A percentile compares a stretch with the other conserved stretches of the same genome.
These are phyloP conservation scores for Trametes cubensis DNA, from an alignment of 768 basidiomycete species.

Conservation along the genomic window DNA sequence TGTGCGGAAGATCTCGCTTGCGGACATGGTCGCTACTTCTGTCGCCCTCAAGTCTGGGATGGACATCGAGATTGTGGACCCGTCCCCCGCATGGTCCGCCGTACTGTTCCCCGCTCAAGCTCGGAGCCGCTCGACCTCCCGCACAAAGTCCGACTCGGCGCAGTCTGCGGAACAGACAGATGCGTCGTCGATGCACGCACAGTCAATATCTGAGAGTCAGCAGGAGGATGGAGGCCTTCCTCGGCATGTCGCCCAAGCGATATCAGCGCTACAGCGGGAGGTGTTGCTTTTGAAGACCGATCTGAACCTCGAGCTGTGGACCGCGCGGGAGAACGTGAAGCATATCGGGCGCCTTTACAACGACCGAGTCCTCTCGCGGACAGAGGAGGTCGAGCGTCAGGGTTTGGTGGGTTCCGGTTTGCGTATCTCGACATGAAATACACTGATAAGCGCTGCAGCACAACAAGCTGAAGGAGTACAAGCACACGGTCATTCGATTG, in stretches of 20 bases:
- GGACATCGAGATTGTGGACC: slow-evolving; percentile 59
- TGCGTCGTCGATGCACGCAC: slow-evolving; percentile 7
- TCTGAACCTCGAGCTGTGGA: slow-evolving; percentile 84
- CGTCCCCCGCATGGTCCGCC: slow-evolving; percentile 55
- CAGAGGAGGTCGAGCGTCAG: slow-evolving; percentile 81
- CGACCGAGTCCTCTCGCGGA: slow-evolving; percentile 69
- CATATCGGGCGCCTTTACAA: slow-evolving; percentile 82
- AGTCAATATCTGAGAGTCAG: background rate
- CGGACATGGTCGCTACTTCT: slow-evolving; percentile 74
- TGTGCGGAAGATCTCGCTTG: slow-evolving; percentile 52
- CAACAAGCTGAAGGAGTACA: slow-evolving; percentile 81
- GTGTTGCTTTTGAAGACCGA: slow-evolving; percentile 75
- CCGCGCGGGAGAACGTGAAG: slow-evolving; percentile 76
- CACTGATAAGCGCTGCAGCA: slow-evolving; percentile 48
- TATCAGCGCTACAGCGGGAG: slow-evolving; percentile 75
- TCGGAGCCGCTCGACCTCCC: slow-evolving; percentile 30
- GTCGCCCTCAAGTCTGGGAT: slow-evolving; percentile 72
- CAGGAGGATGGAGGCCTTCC: slow-evolving; percentile 5
- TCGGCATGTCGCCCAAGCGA: slow-evolving; percentile 58
- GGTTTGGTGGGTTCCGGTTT: slow-evolving; percentile 57
- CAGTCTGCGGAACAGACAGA: slow-evolving; percentile 5
- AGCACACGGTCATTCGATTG: slow-evolving; percentile 63
- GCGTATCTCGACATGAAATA: background rate
- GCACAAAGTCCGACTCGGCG: slow-evolving; percentile 19
- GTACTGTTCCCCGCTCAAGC: slow-evolving; percentile 42